A percentile compares a stretch with the other conserved stretches of the same genome.
phyloP scores from a whole-genome alignment of 2,329 filamentous ascomycete genomes.

The Colletotrichum karsti region DNA sequence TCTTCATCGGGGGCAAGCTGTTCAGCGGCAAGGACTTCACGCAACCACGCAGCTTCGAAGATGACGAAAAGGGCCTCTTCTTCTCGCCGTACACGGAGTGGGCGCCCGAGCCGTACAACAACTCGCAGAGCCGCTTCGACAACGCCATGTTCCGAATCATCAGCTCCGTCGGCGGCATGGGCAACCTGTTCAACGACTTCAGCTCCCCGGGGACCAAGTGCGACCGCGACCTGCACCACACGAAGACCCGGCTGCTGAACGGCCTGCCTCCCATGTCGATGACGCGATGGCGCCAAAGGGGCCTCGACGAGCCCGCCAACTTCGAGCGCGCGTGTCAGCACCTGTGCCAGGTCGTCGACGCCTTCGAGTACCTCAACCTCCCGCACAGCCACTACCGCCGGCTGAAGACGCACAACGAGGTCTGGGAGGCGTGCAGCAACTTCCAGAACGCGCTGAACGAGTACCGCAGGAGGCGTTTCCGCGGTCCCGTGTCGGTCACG shows the following conservation, averaged over 20 bases:
- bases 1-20: not conserved
- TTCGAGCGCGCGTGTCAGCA: constrained; percentile 8
- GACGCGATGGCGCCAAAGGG: not conserved
- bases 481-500: not conserved
- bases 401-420: not conserved
- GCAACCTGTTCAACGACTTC: not conserved
- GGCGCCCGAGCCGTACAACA: constrained; percentile 13
- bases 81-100: constrained; percentile 5
- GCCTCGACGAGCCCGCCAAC: not conserved
- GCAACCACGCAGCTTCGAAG: not conserved
- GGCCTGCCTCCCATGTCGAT: constrained; percentile 10
- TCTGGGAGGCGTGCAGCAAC: not conserved
- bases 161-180: not conserved
- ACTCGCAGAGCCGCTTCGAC: not conserved
- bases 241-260: not conserved
- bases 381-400: constrained; percentile 1
- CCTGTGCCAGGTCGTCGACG: not conserved
- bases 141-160: not conserved
- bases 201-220: not conserved
- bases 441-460: constrained; percentile 6
- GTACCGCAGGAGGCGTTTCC: not conserved
- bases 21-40: not conserved
- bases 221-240: constrained; percentile 14
- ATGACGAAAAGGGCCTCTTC: constrained; percentile 6
- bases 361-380: constrained; percentile 13